Percentiles rank a stretch among this genome's conserved stretches.
Conservation (phyloP, 192 early-diverging fungal genomes). For the Funneliformis mosseae region DNA sequence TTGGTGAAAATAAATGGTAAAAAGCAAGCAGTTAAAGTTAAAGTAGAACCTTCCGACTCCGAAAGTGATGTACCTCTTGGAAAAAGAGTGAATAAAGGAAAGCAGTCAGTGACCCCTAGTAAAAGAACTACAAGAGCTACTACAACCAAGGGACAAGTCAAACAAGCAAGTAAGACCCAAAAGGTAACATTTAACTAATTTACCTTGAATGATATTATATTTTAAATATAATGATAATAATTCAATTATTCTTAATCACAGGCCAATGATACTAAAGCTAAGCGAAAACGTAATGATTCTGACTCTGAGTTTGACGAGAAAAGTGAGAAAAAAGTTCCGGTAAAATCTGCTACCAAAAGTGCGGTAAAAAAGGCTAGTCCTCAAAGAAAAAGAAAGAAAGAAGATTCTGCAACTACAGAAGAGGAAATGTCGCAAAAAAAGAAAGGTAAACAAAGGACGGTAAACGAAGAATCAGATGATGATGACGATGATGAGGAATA, state of each 20-base stretch:
- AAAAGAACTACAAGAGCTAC: neutral
- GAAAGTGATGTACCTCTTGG: neutral
- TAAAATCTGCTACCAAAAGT: neutral
- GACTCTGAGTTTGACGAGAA: conserved; percentile 7
- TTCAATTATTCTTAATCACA: neutral
- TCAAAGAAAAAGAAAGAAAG: conserved; percentile 7
- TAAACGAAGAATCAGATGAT: conserved; percentile 41
- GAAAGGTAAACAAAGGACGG: conserved; percentile 33
- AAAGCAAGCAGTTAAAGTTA: neutral
- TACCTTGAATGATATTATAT: neutral
- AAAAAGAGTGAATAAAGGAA: neutral
- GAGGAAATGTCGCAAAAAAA: conserved; percentile 37
- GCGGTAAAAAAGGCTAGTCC: neutral
- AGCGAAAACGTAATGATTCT: conserved; percentile 23
- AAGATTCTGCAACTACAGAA: neutral
- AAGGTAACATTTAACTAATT: neutral
- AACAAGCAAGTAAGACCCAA: neutral
- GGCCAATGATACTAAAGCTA: neutral
- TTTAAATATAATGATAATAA: neutral
- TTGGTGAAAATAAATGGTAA: neutral
- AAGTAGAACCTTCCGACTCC: neutral
- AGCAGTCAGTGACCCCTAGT: neutral
- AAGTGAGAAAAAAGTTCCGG: neutral
- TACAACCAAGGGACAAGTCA: neutral
- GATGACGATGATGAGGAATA: conserved; percentile 64